Evolutionary conservation across 2,329 filamentous ascomycete genomes (phyloP).

Genomic region (Aspergillus sp.): DNA sequence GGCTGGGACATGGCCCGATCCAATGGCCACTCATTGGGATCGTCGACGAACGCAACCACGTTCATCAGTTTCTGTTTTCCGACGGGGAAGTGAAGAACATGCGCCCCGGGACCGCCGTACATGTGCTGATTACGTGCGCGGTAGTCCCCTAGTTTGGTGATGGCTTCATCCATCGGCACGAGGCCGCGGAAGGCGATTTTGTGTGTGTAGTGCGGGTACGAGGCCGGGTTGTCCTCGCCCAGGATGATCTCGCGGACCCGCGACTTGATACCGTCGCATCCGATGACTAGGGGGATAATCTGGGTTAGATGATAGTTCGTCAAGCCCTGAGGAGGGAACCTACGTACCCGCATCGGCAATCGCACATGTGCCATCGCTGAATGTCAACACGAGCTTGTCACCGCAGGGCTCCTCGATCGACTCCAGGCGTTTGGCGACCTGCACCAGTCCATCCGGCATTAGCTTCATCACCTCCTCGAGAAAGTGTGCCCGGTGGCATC

Average conservation of each 20-base stretch:
- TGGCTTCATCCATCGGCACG: constrained; percentile 57
- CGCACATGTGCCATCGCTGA: constrained; percentile 46
- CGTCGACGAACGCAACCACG: constrained; percentile 23
- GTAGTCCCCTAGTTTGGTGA: constrained; percentile 48
- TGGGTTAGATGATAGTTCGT: constrained; percentile 4
- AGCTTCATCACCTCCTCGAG: constrained; percentile 41
- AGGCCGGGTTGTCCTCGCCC: constrained; percentile 44
- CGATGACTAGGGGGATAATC: constrained; percentile 37
- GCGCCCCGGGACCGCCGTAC: constrained; percentile 56
- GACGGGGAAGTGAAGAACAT: constrained; percentile 56
- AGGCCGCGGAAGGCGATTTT: constrained; percentile 63
- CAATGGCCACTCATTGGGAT: constrained; percentile 17
- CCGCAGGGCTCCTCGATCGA: constrained; percentile 23
- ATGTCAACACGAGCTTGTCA: constrained; percentile 30
- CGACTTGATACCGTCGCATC: constrained; percentile 64
- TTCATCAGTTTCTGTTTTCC: constrained; percentile 20
- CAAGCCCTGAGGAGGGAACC: background rate
- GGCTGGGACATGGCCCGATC: constrained; percentile 13
- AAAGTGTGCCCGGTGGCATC: constrained; percentile 40
- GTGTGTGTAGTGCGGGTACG: constrained; percentile 51
- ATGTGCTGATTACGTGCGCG: constrained; percentile 52
- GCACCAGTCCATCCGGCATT: constrained; percentile 35
- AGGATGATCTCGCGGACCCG: constrained; percentile 53
- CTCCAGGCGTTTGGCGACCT: constrained; percentile 36
- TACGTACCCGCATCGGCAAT: constrained; percentile 37